Evolutionary conservation across 2,329 filamentous ascomycete genomes (phyloP).

Genomic region (Neonectria hederae): DNA sequence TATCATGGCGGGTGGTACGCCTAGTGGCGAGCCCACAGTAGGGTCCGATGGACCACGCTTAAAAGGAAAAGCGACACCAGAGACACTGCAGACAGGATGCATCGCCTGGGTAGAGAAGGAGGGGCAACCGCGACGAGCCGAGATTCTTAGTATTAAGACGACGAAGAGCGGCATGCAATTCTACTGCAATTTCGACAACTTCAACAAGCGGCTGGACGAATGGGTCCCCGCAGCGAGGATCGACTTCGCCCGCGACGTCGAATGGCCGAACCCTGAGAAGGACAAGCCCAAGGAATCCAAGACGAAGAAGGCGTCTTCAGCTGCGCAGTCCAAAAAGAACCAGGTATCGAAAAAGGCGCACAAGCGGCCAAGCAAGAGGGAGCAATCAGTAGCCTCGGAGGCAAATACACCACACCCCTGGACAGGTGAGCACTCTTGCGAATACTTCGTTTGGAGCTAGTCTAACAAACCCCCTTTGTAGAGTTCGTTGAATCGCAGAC

Average conservation of each 20-base stretch:
- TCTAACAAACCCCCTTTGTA: constrained; percentile 5
- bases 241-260: constrained; percentile 88
- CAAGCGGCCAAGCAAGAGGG: constrained; percentile 64
- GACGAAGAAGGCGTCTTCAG: constrained; percentile 72
- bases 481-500: constrained; percentile 61
- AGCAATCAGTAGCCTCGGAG: constrained; percentile 64
- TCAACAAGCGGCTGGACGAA: constrained; percentile 88
- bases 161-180: constrained; percentile 89
- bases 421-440: constrained; percentile 47
- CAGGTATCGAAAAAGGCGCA: constrained; percentile 67
- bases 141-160: constrained; percentile 94
- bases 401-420: constrained; percentile 64
- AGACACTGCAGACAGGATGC: constrained; percentile 74
- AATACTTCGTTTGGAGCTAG: background rate
- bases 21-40: constrained; percentile 62
- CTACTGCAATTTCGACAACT: constrained; percentile 98
- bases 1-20: constrained; percentile 64
- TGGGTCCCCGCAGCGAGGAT: constrained; percentile 88
- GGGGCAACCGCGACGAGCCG: constrained; percentile 87
- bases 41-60: constrained; percentile 68
- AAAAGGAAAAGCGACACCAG: constrained; percentile 84
- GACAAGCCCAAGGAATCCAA: constrained; percentile 79
- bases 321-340: constrained; percentile 65
- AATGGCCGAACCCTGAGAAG: constrained; percentile 95
- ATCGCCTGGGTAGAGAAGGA: constrained; percentile 74